These are phyloP conservation scores for Linum usitatissimum DNA, from an alignment of 345 rosid species.

Conservation along the genomic window DNA sequence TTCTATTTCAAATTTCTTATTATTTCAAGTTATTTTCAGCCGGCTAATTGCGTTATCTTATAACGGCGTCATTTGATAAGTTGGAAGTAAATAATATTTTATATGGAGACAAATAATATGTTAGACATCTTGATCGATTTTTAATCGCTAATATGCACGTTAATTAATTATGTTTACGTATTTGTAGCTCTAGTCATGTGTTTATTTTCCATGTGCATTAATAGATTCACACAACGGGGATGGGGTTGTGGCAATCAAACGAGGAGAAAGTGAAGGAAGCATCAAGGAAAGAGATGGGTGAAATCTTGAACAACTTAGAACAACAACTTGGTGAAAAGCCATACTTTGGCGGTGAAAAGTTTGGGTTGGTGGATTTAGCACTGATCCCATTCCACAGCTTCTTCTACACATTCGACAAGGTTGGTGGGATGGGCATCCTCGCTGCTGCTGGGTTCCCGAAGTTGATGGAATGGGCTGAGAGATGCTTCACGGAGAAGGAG, in stretches of 20 bases:
- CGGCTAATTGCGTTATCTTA: too few relatives aligned
- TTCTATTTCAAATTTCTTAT: background rate
- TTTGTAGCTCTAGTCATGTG: too few relatives aligned
- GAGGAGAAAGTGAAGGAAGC: background rate
- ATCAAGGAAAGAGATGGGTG: background rate
- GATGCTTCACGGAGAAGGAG: background rate
- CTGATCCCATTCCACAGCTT: background rate
- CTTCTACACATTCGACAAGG: background rate
- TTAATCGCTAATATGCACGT: too few relatives aligned
- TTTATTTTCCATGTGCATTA: too few relatives aligned
- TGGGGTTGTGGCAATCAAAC: background rate
- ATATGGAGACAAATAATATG: too few relatives aligned
- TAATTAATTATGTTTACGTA: too few relatives aligned
- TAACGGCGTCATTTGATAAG: too few relatives aligned
- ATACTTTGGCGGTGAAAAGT: background rate
- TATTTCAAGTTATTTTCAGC: too few relatives aligned
- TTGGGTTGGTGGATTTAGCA: background rate
- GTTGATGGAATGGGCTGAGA: slow-evolving; percentile 2
- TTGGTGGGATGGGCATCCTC: background rate
- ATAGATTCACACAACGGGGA: background rate
- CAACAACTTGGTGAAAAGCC: background rate
- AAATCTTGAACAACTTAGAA: background rate
- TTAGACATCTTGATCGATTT: too few relatives aligned
- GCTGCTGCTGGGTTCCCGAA: background rate
- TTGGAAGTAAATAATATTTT: too few relatives aligned